Conservation (phyloP, 441 rosid species). For the Corymbia calophylla region DNA sequence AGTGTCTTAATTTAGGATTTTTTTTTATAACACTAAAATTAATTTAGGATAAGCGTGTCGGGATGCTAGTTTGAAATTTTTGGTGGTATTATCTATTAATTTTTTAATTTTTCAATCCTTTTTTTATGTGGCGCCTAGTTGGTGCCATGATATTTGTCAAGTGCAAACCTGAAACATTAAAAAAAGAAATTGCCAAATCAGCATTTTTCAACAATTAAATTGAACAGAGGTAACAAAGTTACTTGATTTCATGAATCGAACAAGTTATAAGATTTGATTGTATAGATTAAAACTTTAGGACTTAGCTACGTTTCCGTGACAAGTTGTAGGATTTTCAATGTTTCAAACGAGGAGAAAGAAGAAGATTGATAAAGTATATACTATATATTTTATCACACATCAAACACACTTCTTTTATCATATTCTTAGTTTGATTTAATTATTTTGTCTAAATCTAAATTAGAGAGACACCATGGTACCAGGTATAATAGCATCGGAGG, state of each 20-base stretch:
- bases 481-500: too few relatives aligned
- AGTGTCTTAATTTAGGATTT: not conserved
- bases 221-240: not conserved
- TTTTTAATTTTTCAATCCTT: not conserved
- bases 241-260: not conserved
- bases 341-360: not conserved
- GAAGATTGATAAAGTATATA: not conserved
- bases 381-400: not conserved
- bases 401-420: not conserved
- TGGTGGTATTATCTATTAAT: not conserved
- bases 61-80: accelerated
- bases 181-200: not conserved
- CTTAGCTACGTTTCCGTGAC: accelerated
- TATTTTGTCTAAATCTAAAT: not conserved
- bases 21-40: not conserved
- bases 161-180: not conserved
- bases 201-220: not conserved
- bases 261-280: not conserved
- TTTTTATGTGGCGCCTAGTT: not conserved
- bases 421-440: not conserved
- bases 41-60: not conserved
- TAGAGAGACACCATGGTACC: too few relatives aligned
- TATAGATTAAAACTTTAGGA: not conserved
- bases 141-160: not conserved
- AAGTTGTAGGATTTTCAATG: not conserved